Percentiles rank a stretch among this genome's conserved stretches.
These are phyloP conservation scores for Lasiodiplodia gonubiensis DNA, from an alignment of 2,329 filamentous ascomycete genomes.

Conservation along the genomic window DNA sequence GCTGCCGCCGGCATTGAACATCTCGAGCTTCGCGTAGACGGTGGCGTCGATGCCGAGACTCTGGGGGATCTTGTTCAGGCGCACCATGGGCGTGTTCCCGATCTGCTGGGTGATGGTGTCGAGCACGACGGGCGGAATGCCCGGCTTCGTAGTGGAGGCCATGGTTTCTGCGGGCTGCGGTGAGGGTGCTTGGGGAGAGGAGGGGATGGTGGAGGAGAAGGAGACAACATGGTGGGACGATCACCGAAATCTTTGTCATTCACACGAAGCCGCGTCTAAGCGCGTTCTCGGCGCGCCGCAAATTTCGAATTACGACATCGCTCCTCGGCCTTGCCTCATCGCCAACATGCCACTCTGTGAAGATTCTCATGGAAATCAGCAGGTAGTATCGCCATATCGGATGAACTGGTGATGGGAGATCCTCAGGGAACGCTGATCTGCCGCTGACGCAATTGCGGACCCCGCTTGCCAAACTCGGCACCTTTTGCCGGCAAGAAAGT, in stretches of 20 bases:
- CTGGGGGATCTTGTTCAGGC: conserved; percentile 89
- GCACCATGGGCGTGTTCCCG: conserved; percentile 93
- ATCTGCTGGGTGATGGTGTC: conserved; percentile 83
- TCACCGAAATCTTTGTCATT: background rate
- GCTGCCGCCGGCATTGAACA: conserved; percentile 92
- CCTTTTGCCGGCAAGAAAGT: background rate
- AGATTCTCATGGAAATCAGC: background rate
- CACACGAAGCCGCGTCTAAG: background rate
- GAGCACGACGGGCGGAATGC: conserved; percentile 62
- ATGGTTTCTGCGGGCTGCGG: conserved; percentile 38
- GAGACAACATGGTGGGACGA: conserved; percentile 8
- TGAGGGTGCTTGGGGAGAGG: background rate
- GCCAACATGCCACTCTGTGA: background rate
- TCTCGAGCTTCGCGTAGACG: conserved; percentile 89
- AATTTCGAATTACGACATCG: conserved; percentile 5
- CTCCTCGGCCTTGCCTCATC: background rate
- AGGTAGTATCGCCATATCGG: background rate
- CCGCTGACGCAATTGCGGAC: background rate
- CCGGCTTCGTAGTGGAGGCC: conserved; percentile 56
- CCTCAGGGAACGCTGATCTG: background rate
- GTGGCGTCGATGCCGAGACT: conserved; percentile 87
- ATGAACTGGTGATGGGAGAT: background rate
- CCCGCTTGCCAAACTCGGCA: background rate
- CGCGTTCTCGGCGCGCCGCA: background rate
- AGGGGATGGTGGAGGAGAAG: background rate